A percentile compares a stretch with the other conserved stretches of the same genome.
Evolutionary conservation across 371 early-diverging fungal species (phyloP).

Genomic region (Mortierella sp.): DNA sequence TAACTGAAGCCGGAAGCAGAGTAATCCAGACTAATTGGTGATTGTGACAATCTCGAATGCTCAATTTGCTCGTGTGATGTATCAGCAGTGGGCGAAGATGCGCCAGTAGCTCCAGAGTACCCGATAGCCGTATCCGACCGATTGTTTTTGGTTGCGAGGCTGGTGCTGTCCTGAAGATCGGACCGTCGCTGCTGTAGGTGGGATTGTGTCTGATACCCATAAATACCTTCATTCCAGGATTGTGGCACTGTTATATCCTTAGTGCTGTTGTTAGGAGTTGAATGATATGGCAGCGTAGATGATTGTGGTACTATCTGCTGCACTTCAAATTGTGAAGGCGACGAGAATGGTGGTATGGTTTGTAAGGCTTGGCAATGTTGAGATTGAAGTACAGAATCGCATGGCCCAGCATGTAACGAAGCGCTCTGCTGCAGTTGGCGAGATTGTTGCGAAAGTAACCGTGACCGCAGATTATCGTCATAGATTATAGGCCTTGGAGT

Average conservation of each 20-base stretch:
- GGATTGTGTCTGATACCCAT: neutral
- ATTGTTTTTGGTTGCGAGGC: too few relatives aligned
- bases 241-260: neutral
- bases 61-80: neutral
- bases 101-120: too few relatives aligned
- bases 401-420: neutral
- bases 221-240: neutral
- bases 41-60: neutral
- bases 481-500: constrained; percentile 1
- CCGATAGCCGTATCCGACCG: too few relatives aligned
- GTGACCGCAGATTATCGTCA: neutral
- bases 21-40: neutral
- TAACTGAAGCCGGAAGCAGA: neutral
- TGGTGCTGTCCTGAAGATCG: neutral
- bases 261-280: neutral
- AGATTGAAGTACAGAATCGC: neutral
- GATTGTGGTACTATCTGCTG: neutral
- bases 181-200: neutral
- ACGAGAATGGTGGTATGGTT: neutral
- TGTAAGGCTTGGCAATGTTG: neutral
- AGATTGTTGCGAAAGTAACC: neutral
- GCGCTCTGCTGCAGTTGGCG: neutral
- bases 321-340: neutral
- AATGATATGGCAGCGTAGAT: neutral
- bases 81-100: too few relatives aligned